Evolutionary conservation across 2,329 filamentous ascomycete genomes (phyloP), one percentile per base, ranked within the genome.

Genomic region (Cladophialophora exuberans): DNA sequence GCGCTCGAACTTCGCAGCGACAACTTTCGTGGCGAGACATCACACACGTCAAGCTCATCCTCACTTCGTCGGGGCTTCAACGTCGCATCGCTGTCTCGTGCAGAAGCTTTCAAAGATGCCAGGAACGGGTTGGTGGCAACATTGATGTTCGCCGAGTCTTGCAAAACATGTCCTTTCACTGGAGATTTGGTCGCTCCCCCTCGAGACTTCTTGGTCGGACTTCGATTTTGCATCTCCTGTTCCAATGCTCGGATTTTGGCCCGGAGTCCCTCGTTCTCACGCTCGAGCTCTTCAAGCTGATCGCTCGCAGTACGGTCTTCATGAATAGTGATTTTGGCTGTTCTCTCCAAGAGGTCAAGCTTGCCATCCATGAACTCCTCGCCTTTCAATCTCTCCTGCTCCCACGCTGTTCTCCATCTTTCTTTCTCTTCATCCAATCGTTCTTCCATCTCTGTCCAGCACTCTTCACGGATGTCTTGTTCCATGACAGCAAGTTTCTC

Each of bases 341-440:
- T 81, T 45, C 62, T 64, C 80, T 48, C 82, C 76, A 52, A 84
- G 81, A 90, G 80, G 56, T 90, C 93, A 6, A 96, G 81, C 74
- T 99, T 99, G 62, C 84, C 84, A 70, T 97, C 92, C 67, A 94
- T 82, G 71, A 95, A 90, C 68, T 89, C 89, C 57, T 96, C 90
- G 48, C 85, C 85, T 30, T 46, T 52, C 38, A 50, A 57, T 61
- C 58, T 82, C 69, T 97, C 91, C 4, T 87, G 83, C 15, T 89
- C 87, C 70, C 91, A 83, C 0, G 84, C 87, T 0, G 81, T 82
- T 68, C 93, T 87, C 88, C 90, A 97, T n/a, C 89, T 80, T 7
- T 83, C 80, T 70, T 89, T 83, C 69, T 97, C 91, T 10, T 86
- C 75, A 17, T 85, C 82, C 42, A 97, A 79, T 9, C 84, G 83